Conservation (phyloP, 805 yeast genomes). For the Candida mattraensis region DNA sequence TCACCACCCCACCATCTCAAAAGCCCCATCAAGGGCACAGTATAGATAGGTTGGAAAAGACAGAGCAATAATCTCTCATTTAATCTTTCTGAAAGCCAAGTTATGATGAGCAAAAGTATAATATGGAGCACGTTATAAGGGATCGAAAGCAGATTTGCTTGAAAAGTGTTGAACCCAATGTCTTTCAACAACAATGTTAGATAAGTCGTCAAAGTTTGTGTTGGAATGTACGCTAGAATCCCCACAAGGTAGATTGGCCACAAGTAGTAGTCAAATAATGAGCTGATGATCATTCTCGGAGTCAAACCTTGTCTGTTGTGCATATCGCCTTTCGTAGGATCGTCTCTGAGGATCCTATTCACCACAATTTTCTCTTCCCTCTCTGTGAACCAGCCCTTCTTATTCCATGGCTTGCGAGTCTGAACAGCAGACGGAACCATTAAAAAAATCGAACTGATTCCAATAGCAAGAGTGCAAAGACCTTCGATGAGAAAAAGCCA, state of each 20-base stretch:
- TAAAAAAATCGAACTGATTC: conserved; percentile 35
- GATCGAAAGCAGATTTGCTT: conserved; percentile 51
- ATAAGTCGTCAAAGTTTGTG: conserved; percentile 40
- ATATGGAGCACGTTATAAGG: conserved; percentile 45
- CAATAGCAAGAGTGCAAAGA: conserved; percentile 51
- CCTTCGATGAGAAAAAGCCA: conserved; percentile 71
- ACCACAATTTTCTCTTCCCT: conserved; percentile 58
- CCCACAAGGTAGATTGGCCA: conserved; percentile 56
- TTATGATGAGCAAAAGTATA: conserved; percentile 34
- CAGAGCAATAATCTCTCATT: conserved; percentile 28
- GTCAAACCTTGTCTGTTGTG: conserved; percentile 56
- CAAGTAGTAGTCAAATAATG: conserved; percentile 49
- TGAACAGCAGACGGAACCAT: conserved; percentile 38
- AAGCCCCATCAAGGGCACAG: conserved; percentile 27
- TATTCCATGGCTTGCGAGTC: conserved; percentile 29
- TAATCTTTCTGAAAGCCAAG: conserved; percentile 38
- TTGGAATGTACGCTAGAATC: conserved; percentile 40
- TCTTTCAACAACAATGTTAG: conserved; percentile 47
- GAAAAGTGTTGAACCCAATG: conserved; percentile 53
- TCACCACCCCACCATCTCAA: conserved; percentile 32
- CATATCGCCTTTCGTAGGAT: conserved; percentile 66
- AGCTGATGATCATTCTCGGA: conserved; percentile 37
- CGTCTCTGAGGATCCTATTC: conserved; percentile 59
- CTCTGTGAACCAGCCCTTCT: conserved; percentile 44
- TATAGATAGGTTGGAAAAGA: conserved; percentile 27